Percentiles rank a stretch among this genome's conserved stretches.
Conservation (phyloP, 2,329 filamentous ascomycete genomes). For the Paradendryphiella salina region DNA sequence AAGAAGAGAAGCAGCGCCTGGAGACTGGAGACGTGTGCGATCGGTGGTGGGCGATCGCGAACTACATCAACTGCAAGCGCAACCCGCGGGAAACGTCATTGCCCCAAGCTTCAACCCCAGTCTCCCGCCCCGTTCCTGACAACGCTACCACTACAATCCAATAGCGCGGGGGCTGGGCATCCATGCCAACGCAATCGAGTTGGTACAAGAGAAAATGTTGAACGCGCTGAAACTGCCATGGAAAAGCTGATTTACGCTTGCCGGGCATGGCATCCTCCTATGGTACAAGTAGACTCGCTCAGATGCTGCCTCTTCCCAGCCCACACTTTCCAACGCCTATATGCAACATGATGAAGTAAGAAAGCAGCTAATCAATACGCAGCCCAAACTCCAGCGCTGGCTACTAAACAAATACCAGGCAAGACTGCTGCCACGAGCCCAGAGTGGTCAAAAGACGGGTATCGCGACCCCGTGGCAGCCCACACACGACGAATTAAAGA, state of each 20-base stretch:
- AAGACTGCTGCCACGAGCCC: conserved; percentile 38
- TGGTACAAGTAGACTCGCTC: conserved; percentile 28
- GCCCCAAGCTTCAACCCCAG: conserved; percentile 23
- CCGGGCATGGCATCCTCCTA: conserved; percentile 15
- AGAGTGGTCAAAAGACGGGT: conserved; percentile 38
- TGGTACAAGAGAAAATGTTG: conserved; percentile 13
- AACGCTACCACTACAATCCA: conserved; percentile 9
- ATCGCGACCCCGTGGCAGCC: conserved; percentile 42
- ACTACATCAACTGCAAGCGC: conserved; percentile 25
- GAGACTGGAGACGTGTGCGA: conserved; percentile 22
- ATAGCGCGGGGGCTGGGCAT: conserved; percentile 16
- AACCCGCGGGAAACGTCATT: conserved; percentile 27
- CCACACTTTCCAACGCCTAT: conserved; percentile 18
- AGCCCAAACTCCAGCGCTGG: conserved; percentile 43
- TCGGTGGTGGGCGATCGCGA: conserved; percentile 29
- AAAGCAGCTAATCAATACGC: conserved; percentile 27
- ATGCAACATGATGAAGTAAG: conserved; percentile 30
- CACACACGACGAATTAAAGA: conserved; percentile 32
- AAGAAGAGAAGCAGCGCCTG: conserved; percentile 19
- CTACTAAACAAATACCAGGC: conserved; percentile 29
- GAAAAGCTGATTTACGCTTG: conserved; percentile 13
- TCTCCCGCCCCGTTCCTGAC: conserved; percentile 13
- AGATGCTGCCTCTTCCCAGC: conserved; percentile 22
- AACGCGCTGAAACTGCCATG: conserved; percentile 14
- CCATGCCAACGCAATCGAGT: conserved; percentile 9